Evolutionary conservation across 331 rosid genomes (phyloP).

Genomic region (Saraca asoca): DNA sequence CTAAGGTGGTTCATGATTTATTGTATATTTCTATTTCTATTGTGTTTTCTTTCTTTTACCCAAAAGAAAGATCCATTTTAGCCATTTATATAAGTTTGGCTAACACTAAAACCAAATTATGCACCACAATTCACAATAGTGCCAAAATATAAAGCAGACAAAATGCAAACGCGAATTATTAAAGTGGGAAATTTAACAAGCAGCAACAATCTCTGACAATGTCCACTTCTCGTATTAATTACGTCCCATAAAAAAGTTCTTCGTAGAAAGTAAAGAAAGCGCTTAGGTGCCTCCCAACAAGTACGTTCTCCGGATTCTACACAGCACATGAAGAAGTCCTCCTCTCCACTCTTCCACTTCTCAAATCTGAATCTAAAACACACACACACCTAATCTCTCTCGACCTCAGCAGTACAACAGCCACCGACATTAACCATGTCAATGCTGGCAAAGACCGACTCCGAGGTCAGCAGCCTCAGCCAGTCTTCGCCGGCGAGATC

Average conservation of each 20-base stretch:
- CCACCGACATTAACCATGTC: conserved; percentile 39
- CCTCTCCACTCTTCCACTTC: no score
- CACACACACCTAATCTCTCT: no score
- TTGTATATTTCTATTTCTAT: no score
- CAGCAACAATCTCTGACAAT: background rate
- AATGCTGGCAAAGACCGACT: conserved; percentile 71
- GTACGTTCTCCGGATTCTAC: conserved; percentile 33
- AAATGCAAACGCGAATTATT: background rate
- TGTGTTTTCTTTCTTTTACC: no score
- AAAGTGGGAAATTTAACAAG: background rate
- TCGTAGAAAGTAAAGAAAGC: conserved; percentile 29
- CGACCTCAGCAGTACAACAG: no score
- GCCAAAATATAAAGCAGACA: background rate
- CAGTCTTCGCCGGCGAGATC: conserved; percentile 81
- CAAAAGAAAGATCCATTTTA: no score
- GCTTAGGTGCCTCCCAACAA: conserved; percentile 3
- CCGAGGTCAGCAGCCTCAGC: conserved; percentile 81
- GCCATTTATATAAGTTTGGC: no score
- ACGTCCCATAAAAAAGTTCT: conserved; percentile 11
- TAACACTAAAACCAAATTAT: no score
- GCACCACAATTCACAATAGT: no score
- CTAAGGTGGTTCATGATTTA: no score
- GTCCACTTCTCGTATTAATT: conserved; percentile 34
- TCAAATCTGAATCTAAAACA: no score
- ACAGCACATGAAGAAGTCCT: no score